Evolutionary conservation across 139 green algal genomes (phyloP).

Genomic region (Deuterostichococcus epilithicus): DNA sequence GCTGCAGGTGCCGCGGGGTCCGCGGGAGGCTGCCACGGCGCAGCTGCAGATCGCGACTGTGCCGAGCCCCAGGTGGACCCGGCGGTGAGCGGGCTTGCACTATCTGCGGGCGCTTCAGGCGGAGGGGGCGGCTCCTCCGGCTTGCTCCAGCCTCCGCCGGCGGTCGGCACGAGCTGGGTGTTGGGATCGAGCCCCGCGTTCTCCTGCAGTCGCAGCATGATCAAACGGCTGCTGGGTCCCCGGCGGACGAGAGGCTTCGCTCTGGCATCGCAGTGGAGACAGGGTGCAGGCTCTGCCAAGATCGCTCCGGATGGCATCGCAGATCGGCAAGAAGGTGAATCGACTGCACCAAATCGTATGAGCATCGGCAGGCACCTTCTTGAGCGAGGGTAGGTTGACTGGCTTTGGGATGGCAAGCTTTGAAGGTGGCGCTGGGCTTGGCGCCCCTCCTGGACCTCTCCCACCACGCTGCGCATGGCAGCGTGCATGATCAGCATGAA

Average conservation of each 20-base stretch:
- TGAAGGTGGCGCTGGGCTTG: conserved; percentile 15
- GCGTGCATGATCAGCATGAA: neutral
- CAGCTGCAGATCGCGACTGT: neutral
- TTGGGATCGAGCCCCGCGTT: conserved; percentile 70
- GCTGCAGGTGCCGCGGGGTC: conserved; percentile 2
- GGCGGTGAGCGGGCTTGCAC: conserved; percentile 31
- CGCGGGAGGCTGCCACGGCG: neutral
- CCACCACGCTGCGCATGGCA: neutral
- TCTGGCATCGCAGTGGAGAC: too few relatives aligned
- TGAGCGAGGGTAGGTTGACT: conserved; percentile 77
- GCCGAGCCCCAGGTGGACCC: conserved; percentile 57
- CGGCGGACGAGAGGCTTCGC: too few relatives aligned
- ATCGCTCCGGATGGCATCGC: neutral
- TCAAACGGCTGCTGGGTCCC: neutral
- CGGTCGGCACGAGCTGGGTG: conserved; percentile 63
- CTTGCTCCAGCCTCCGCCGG: conserved; percentile 46
- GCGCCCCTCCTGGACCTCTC: too few relatives aligned
- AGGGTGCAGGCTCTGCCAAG: neutral
- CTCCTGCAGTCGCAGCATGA: conserved; percentile 44
- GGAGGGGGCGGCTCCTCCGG: conserved; percentile 34
- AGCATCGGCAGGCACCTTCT: conserved; percentile 48
- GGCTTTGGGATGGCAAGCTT: conserved; percentile 77
- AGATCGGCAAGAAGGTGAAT: neutral
- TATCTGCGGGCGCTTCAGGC: conserved; percentile 12
- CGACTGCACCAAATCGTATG: neutral